Percentiles rank a stretch among this genome's conserved stretches.
phyloP scores from a whole-genome alignment of 176 grass and related monocot species.

The Thinopyrum elongatum region DNA sequence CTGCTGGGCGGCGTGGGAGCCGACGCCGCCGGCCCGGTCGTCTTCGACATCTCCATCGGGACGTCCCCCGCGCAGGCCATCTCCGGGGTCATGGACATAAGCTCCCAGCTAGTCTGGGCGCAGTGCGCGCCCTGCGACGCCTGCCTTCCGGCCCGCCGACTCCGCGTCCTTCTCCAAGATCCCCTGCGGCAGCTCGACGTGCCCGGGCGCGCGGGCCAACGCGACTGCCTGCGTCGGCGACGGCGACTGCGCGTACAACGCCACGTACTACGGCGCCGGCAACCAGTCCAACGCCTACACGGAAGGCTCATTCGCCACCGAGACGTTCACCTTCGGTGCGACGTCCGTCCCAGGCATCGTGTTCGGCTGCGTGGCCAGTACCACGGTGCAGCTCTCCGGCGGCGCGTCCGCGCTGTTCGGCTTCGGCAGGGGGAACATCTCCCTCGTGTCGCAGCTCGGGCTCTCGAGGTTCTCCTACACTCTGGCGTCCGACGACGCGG shows the following conservation, averaged over 20 bases:
- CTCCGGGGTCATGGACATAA: not conserved
- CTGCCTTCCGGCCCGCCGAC: not conserved
- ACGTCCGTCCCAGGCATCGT: not conserved
- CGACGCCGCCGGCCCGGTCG: not conserved
- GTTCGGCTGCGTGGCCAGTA: constrained; percentile 8
- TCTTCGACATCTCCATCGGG: constrained; percentile 22
- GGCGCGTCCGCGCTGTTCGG: constrained; percentile 12
- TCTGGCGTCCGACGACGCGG: not conserved
- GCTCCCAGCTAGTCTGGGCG: not conserved
- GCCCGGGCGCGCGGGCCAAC: not conserved
- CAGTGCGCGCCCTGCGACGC: constrained; percentile 1
- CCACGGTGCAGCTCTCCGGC: not conserved
- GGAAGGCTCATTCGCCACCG: constrained; percentile 17
- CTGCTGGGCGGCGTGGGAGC: not conserved
- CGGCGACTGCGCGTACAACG: not conserved
- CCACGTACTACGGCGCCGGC: not conserved
- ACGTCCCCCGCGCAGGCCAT: not conserved
- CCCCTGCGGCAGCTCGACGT: not conserved
- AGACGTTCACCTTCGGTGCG: constrained; percentile 24
- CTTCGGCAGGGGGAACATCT: not conserved
- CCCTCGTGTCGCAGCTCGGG: constrained; percentile 29
- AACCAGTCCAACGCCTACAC: not conserved
- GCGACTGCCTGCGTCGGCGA: not conserved
- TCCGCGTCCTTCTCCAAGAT: constrained; percentile 9
- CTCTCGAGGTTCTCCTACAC: constrained; percentile 26